A percentile compares a stretch with the other conserved stretches of the same genome.
These are phyloP conservation scores for Stachybotrys chartarum DNA, from an alignment of 2,329 filamentous ascomycete genomes.

Conservation along the genomic window DNA sequence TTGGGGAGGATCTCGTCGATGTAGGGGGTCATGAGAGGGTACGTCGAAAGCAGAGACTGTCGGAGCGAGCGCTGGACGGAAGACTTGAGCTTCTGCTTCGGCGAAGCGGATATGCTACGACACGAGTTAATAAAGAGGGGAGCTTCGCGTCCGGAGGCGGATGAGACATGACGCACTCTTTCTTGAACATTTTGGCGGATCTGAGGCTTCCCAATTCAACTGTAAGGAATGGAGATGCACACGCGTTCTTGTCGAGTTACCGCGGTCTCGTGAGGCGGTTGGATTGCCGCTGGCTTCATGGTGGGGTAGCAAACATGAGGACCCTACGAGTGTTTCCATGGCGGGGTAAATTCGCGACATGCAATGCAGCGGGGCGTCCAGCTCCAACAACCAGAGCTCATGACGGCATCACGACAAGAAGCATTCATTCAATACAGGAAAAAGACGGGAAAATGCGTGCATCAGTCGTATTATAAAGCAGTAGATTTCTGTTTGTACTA, in stretches of 20 bases:
- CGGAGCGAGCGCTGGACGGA: constrained; percentile 86
- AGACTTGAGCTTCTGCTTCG: constrained; percentile 96
- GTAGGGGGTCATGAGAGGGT: constrained; percentile 76
- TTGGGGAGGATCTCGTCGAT: constrained; percentile 95
- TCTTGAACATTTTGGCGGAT: constrained; percentile 72
- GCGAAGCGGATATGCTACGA: constrained; percentile 63
- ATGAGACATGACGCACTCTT: constrained; percentile 58
- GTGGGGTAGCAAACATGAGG: constrained; percentile 1
- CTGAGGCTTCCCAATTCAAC: background rate
- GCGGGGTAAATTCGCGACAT: constrained; percentile 15
- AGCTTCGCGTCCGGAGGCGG: background rate
- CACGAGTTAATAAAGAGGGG: constrained; percentile 9
- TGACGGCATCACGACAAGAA: background rate
- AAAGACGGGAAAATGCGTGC: background rate
- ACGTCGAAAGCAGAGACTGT: constrained; percentile 72
- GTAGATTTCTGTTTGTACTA: background rate
- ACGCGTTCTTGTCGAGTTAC: constrained; percentile 5
- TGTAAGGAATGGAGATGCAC: constrained; percentile 4
- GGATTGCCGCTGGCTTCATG: background rate
- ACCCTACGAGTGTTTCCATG: constrained; percentile 11
- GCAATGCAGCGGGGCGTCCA: constrained; percentile 4
- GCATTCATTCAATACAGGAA: background rate
- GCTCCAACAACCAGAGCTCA: background rate
- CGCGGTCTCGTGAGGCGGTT: background rate
- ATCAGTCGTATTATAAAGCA: no score